Evolutionary conservation across 2,329 filamentous ascomycete genomes (phyloP), one percentile per base, ranked within the genome.

Genomic region (Cladosporium austrohemisphaericum): DNA sequence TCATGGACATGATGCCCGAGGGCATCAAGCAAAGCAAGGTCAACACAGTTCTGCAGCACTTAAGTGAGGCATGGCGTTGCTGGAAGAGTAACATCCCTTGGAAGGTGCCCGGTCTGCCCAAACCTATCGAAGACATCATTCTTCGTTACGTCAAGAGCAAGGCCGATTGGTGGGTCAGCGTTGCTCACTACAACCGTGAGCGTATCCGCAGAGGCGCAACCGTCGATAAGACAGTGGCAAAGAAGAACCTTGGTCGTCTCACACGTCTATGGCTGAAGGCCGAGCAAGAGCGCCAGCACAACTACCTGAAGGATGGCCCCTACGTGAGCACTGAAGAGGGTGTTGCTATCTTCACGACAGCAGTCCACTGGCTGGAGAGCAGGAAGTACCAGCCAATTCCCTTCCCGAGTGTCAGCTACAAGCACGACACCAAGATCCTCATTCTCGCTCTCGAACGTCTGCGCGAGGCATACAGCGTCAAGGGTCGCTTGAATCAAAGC

Each of bases 1-100:
- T 98, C 43, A 96, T 96, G 87, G 93, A 98, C 64, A 98, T 98
- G 94, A 98, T 98, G 93, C 93, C 93, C 0, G 94, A 98, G 67
- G 93, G 93, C 58, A 97, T 98, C 74, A 96, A 96, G 70, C 93
- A 98, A 68, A 98, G 93, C 75, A 98, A 98, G 73, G 90, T 98
- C 69, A 95, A 98, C 69, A 95, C 91, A 1, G 92, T 98, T 36
- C 75, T 98, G 47, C 93, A 97, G 65, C 94, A 98, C 77, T 73
- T 98, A 33, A 97, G 92, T 0, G 93, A 98, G 73, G 93, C 93
- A 11, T 98, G 93, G 93, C 82, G 93, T 73, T 98, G 93, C 74
- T 98, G 93, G 93, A 98, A 98, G 84, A 96, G 91, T 72, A 98
- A 98, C 65, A 98, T 98, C 59, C 93, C 93, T 0, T 98, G 93